Evolutionary conservation across 2,329 filamentous ascomycete genomes (phyloP), one percentile per base, ranked within the genome.

Genomic region (Pseudogymnoascus sp.): DNA sequence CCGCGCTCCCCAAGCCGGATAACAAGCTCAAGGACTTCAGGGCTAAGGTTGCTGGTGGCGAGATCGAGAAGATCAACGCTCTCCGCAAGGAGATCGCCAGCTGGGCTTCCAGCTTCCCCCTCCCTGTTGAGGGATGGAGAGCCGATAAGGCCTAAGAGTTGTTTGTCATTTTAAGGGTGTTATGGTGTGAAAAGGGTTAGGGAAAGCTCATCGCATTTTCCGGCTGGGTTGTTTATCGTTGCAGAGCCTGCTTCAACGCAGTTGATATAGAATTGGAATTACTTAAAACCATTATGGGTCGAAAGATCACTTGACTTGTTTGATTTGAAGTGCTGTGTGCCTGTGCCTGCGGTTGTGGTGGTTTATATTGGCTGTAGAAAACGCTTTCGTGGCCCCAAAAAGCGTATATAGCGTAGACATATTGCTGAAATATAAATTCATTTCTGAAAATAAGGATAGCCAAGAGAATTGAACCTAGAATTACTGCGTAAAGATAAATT

Each of bases 11-110:
- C 77, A 97, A 97, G 87, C 90, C 95, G 79, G 92, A 91, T 74
- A 99, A 98, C 87, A 97, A 96, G 87, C 90, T 96, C 78, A 98
- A 98, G 88, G 95, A 99, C 83, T 98, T 99, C 89, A 96, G 93
- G 85, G 87, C 86, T 76, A 93, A 92, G 85, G 91, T 96, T 67
- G 85, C 90, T 65, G 80, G 83, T 70, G 93, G 92, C 68, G 85
- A 89, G 74, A 83, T 96, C 60, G 79, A 85, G 67, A 90, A 93
- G 82, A 93, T 99, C 79, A 87, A 90, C 76, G 85, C 83, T 71
- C 84, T 96, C 76, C 90, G 88, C 82, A 89, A 92, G 81, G 93
- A 98, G 84, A 92, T 99, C 76, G 83, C 91, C 57, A 80, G 80
- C 60, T 99, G 93, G 93, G 91, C 90, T 75, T 84, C 83, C 75